Evolutionary conservation across 371 early-diverging fungal genomes (phyloP).

Genomic region (Zychaea mexicana): DNA sequence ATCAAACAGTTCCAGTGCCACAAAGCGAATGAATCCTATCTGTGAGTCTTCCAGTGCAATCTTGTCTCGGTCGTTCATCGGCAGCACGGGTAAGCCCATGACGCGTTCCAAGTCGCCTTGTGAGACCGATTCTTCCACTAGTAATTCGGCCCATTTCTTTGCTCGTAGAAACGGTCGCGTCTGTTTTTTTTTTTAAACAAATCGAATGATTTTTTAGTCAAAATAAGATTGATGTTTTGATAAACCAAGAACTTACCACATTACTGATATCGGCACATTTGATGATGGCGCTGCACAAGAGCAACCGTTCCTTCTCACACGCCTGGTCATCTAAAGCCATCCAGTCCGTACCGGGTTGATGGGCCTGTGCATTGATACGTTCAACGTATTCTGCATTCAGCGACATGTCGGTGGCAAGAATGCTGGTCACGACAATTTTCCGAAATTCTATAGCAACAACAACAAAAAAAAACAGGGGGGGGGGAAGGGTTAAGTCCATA

Average conservation of each 20-base stretch:
- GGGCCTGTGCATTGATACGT: conserved; percentile 62
- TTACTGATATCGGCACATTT: conserved; percentile 86
- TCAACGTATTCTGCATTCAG: conserved; percentile 73
- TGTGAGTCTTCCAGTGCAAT: conserved; percentile 59
- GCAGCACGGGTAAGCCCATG: conserved; percentile 52
- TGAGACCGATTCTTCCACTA: conserved; percentile 59
- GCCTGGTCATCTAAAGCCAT: conserved; percentile 9
- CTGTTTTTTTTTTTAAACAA: conserved; percentile 8
- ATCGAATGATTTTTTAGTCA: not conserved
- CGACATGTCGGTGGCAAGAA: conserved; percentile 84
- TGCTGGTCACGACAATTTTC: conserved; percentile 64
- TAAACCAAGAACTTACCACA: conserved; percentile 37
- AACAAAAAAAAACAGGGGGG: not conserved
- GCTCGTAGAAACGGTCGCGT: conserved; percentile 58
- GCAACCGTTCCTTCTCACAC: conserved; percentile 45
- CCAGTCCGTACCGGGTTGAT: conserved; percentile 24
- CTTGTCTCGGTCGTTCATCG: conserved; percentile 53
- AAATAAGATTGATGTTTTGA: not conserved
- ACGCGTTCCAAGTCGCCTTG: conserved; percentile 67
- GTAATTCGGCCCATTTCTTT: conserved; percentile 50
- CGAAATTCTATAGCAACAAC: conserved; percentile 56
- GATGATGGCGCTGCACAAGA: conserved; percentile 68
- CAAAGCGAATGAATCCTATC: conserved; percentile 64
- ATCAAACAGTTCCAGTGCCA: conserved; percentile 68
- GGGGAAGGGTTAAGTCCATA: not conserved